phyloP scores from a whole-genome alignment of 495 filamentous ascomycete species.

The Tuber magnatum region DNA sequence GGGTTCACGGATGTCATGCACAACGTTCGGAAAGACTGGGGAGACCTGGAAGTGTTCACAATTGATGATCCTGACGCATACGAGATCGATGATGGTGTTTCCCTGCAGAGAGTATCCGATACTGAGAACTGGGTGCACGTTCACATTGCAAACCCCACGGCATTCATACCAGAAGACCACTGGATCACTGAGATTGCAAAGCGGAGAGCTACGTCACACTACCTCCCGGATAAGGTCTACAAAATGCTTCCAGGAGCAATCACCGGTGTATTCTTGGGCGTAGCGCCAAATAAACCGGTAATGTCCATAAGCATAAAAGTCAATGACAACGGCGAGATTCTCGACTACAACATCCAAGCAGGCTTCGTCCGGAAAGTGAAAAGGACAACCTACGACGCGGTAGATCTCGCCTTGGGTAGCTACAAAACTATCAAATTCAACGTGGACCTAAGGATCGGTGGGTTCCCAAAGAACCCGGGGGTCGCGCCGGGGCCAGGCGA shows the following conservation, averaged over 20 bases:
- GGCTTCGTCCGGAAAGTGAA: constrained; percentile 66
- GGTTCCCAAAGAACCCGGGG: constrained; percentile 28
- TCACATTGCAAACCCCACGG: constrained; percentile 89
- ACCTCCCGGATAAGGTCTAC: constrained; percentile 63
- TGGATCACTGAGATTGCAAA: constrained; percentile 58
- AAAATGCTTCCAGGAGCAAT: constrained; percentile 63
- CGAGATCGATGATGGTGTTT: constrained; percentile 88
- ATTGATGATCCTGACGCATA: constrained; percentile 65
- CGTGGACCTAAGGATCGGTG: constrained; percentile 37
- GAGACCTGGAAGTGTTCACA: constrained; percentile 65
- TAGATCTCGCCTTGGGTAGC: constrained; percentile 50
- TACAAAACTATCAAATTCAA: constrained; percentile 3
- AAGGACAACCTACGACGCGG: constrained; percentile 57
- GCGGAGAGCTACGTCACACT: constrained; percentile 58
- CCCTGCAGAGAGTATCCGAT: constrained; percentile 57
- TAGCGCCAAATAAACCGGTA: constrained; percentile 58
- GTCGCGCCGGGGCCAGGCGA: constrained; percentile 23
- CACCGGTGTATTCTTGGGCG: constrained; percentile 58
- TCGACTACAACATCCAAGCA: constrained; percentile 65
- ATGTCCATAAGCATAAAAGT: constrained; percentile 78
- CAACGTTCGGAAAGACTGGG: constrained; percentile 62
- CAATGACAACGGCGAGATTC: constrained; percentile 56
- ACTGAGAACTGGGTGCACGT: constrained; percentile 74
- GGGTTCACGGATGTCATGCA: constrained; percentile 50
- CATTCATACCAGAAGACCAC: constrained; percentile 59